These are phyloP conservation scores for Euclidium syriacum DNA, from an alignment of 345 rosid species.

Conservation along the genomic window DNA sequence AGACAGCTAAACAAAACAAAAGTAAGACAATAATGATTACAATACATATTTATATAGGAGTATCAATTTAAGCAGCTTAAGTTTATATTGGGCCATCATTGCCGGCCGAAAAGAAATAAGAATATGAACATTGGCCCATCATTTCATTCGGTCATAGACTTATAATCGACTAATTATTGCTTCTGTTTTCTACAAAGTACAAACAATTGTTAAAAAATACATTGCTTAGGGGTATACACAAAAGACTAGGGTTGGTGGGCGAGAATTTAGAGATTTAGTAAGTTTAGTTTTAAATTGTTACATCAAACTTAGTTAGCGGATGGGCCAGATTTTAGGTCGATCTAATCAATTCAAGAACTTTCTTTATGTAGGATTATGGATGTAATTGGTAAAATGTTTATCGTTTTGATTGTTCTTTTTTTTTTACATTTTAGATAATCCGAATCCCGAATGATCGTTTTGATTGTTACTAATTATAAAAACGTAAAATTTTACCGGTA, in stretches of 20 bases:
- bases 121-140: conserved; percentile 10
- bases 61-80: background rate
- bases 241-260: background rate
- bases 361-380: no score
- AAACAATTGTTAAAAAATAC: background rate
- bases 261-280: conserved; percentile 4
- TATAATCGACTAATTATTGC: conserved; percentile 16
- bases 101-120: background rate
- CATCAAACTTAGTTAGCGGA: conserved; percentile 16
- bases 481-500: no score
- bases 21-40: conserved; percentile 14
- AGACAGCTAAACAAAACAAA: conserved; percentile 25
- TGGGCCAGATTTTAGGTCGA: background rate
- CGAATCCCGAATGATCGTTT: no score
- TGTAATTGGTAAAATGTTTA: no score
- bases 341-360: conserved; percentile 14
- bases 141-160: conserved; percentile 2
- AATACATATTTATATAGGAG: background rate
- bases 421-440: no score
- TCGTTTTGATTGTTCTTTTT: no score
- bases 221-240: background rate
- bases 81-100: conserved; percentile 20
- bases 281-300: conserved; percentile 7
- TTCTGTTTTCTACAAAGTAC: background rate
- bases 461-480: no score